A percentile compares a stretch with the other conserved stretches of the same genome.
These are phyloP conservation scores for Chrysophaeum taylorii DNA, from an alignment of 352 stramenopile species.

Conservation along the genomic window DNA sequence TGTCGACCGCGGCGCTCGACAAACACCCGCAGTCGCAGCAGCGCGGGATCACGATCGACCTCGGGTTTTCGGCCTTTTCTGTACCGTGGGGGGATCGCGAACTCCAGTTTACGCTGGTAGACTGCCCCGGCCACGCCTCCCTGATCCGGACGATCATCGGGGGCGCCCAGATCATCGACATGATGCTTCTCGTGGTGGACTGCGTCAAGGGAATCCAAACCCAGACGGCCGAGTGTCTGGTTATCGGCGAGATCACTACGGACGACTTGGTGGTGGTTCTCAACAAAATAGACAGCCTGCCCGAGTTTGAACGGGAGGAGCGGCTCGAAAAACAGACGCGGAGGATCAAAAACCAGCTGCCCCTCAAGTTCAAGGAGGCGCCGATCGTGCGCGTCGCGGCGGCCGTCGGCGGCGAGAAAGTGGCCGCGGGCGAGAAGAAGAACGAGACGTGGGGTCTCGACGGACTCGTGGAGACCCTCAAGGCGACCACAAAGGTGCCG, in stretches of 20 bases:
- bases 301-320: slow-evolving; percentile 45
- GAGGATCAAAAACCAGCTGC: slow-evolving; percentile 55
- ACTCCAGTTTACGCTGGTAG: slow-evolving; percentile 78
- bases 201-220: slow-evolving; percentile 91
- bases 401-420: slow-evolving; percentile 57
- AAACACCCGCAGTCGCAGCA: slow-evolving; percentile 91
- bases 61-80: slow-evolving; percentile 92
- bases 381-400: slow-evolving; percentile 71
- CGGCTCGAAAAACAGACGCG: slow-evolving; percentile 52
- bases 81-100: slow-evolving; percentile 42
- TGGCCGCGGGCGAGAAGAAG: slow-evolving; percentile 35
- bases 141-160: slow-evolving; percentile 98
- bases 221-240: slow-evolving; percentile 94
- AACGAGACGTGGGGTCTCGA: slow-evolving; percentile 45
- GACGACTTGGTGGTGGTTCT: slow-evolving; percentile 79
- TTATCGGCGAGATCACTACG: slow-evolving; percentile 81
- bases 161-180: slow-evolving; percentile 96
- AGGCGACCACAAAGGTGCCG: slow-evolving; percentile 43
- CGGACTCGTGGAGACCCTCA: slow-evolving; percentile 52
- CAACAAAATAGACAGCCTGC: slow-evolving; percentile 94
- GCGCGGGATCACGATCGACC: slow-evolving; percentile 93
- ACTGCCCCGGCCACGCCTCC: slow-evolving; percentile 89
- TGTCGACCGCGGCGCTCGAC: slow-evolving; percentile 94
- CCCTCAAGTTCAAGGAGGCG: slow-evolving; percentile 53
- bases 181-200: slow-evolving; percentile 91